Evolutionary conservation across 2,329 filamentous ascomycete genomes (phyloP).

Genomic region (Aspergillus brunneoviolaceus): DNA sequence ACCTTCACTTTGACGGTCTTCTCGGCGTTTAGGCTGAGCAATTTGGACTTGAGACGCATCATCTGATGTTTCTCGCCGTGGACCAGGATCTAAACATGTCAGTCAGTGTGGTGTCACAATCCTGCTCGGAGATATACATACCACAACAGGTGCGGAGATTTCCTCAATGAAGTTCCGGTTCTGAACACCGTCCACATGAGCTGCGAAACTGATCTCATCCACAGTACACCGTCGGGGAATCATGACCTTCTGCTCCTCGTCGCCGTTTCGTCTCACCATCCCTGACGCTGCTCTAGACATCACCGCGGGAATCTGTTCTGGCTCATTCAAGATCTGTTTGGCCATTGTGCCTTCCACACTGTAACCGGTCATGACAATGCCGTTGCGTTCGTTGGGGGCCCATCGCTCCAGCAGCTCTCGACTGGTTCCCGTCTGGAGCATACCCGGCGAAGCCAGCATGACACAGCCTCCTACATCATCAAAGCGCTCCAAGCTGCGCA

Average conservation of each 20-base stretch:
- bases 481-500: constrained; percentile 92
- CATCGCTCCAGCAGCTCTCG: constrained; percentile 89
- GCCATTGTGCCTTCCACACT: constrained; percentile 99
- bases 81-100: constrained; percentile 71
- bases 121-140: constrained; percentile 52
- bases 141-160: constrained; percentile 85
- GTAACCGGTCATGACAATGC: constrained; percentile 98
- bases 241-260: constrained; percentile 81
- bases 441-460: constrained; percentile 96
- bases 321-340: constrained; percentile 90
- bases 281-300: constrained; percentile 67
- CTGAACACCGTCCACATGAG: constrained; percentile 92
- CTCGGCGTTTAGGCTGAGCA: constrained; percentile 84
- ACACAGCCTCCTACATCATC: constrained; percentile 95
- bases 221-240: constrained; percentile 91
- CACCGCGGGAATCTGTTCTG: constrained; percentile 89
- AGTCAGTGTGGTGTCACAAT: neutral
- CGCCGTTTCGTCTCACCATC: constrained; percentile 56
- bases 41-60: constrained; percentile 92
- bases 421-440: constrained; percentile 95
- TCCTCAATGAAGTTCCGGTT: constrained; percentile 97
- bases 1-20: constrained; percentile 84
- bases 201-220: constrained; percentile 91
- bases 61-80: constrained; percentile 98
- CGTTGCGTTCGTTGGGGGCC: constrained; percentile 95